These are phyloP conservation scores for Crithidia bombi DNA, from an alignment of 208 protist genomes.

Conservation along the genomic window DNA sequence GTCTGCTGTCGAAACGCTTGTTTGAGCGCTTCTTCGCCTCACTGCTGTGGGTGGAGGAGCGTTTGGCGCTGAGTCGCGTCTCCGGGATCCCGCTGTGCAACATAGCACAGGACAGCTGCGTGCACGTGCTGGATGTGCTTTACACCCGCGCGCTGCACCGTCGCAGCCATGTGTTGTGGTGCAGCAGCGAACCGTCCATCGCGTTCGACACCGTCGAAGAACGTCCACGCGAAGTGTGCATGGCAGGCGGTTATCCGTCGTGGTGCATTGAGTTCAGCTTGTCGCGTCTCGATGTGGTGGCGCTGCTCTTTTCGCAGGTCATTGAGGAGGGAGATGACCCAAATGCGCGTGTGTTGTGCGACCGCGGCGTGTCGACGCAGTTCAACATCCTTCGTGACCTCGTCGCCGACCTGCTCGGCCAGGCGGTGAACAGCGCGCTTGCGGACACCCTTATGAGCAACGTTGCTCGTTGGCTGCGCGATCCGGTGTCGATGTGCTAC, in stretches of 20 bases:
- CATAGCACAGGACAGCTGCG: constrained; percentile 84
- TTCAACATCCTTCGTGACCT: constrained; percentile 92
- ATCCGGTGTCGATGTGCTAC: constrained; percentile 78
- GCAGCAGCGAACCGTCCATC: constrained; percentile 63
- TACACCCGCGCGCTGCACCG: constrained; percentile 79
- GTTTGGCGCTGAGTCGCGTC: constrained; percentile 76
- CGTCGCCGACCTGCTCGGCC: constrained; percentile 80
- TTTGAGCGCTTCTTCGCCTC: constrained; percentile 86
- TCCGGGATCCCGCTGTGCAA: constrained; percentile 89
- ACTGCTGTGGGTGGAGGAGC: constrained; percentile 84
- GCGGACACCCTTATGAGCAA: constrained; percentile 79
- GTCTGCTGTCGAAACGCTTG: constrained; percentile 65
- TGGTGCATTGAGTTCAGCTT: constrained; percentile 91
- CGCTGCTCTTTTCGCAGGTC: constrained; percentile 88
- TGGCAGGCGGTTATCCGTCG: constrained; percentile 77
- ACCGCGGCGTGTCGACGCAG: constrained; percentile 85
- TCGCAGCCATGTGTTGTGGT: constrained; percentile 83
- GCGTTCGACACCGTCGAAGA: constrained; percentile 84
- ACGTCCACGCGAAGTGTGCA: constrained; percentile 75
- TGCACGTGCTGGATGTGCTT: constrained; percentile 85
- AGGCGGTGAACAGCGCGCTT: constrained; percentile 63
- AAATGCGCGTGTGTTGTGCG: constrained; percentile 67
- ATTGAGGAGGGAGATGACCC: constrained; percentile 90
- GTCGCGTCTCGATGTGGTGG: constrained; percentile 86
- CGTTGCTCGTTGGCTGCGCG: constrained; percentile 87